Base-by-base conservation (phyloP, 2,329 filamentous ascomycete species). In the Saccharata proteae region DNA sequence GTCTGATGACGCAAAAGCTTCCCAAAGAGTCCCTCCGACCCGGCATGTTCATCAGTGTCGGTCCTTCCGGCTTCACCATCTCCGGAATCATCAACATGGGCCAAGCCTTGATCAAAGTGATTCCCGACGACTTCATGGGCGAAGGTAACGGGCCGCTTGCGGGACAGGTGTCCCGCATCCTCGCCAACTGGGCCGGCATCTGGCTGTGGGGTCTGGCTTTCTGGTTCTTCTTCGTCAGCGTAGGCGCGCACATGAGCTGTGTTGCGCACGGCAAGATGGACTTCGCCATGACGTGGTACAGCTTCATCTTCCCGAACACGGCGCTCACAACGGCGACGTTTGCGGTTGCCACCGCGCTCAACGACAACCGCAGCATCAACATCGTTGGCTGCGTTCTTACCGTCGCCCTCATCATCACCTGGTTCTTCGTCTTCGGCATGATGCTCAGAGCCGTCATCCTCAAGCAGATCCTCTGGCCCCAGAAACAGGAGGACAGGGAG, bases 201-300 rank as follows among this genome's bases (percentile, higher is more conserved):
- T 92, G 81, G 80, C 65, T 90, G 3, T 90, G 81, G 79, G 82
- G 72, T 0, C 58, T 90, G n/a, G 77, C 80, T 16, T 56, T 84
- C 16, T 90, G 82, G 76, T 90, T 88, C 60, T 88, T 88, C 53
- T 61, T 88, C 35, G 75, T 90, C 8, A 78, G 74, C 1, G 69
- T 81, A n/a, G 77, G 80, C 2, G 80, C 80, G 2, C 69, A 88
- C 37, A 79, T 69, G 66, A 78, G 74, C 17, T 76, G 78, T 30
- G 62, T 76, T 13, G 60, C 65, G 0, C 59, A 68, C 8, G 65
- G 67, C 21, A 69, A 64, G 33, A 72, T 85, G 61, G 67, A 74
- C 4, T 90, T 86, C 46, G 77, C 80, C 12, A 86, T 90, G 80
- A 82, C 77, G 2, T 92, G 81, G 76, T 90, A 78, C 55, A 81